Percentiles rank a stretch among this genome's conserved stretches.
phyloP scores from a whole-genome alignment of 192 early-diverging fungal genomes.

The Entomortierella lignicola region DNA sequence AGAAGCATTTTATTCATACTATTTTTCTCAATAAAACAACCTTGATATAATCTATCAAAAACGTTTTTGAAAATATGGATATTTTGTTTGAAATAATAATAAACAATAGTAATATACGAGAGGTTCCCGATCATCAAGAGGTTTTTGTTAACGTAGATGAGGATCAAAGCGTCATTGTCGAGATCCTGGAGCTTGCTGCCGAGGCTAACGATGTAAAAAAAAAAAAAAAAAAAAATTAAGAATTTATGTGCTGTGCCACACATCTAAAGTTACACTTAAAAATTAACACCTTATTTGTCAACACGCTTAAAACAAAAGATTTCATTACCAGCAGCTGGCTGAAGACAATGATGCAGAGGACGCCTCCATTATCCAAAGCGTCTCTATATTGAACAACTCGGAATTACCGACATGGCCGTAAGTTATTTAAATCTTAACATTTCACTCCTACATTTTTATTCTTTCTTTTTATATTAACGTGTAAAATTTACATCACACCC shows the following conservation, averaged over 20 bases:
- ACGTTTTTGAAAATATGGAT: too few species aligned
- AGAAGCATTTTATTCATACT: too few species aligned
- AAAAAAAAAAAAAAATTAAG: neutral
- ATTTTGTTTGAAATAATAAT: neutral
- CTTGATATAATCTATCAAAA: too few species aligned
- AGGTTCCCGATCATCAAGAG: slow-evolving; percentile 93
- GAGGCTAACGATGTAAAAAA: slow-evolving; percentile 58
- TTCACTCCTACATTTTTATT: too few species aligned
- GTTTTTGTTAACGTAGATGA: slow-evolving; percentile 80
- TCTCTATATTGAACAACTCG: slow-evolving; percentile 51
- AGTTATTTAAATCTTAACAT: too few species aligned
- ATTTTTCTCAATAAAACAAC: too few species aligned
- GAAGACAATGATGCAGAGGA: slow-evolving; percentile 78
- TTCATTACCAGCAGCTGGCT: slow-evolving; percentile 85
- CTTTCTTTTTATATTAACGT: neutral
- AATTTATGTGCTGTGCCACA: neutral
- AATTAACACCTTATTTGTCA: slow-evolving; percentile 5
- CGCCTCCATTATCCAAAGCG: slow-evolving; percentile 56
- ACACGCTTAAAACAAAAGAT: slow-evolving; percentile 51
- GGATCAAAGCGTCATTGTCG: slow-evolving; percentile 88
- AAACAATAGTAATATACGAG: slow-evolving; percentile 72
- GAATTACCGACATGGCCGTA: slow-evolving; percentile 68
- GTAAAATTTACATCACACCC: too few species aligned
- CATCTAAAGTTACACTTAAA: neutral
- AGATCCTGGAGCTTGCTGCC: slow-evolving; percentile 78